These are phyloP conservation scores for Populus euphratica DNA, from an alignment of 345 rosid genomes.

Conservation along the genomic window DNA sequence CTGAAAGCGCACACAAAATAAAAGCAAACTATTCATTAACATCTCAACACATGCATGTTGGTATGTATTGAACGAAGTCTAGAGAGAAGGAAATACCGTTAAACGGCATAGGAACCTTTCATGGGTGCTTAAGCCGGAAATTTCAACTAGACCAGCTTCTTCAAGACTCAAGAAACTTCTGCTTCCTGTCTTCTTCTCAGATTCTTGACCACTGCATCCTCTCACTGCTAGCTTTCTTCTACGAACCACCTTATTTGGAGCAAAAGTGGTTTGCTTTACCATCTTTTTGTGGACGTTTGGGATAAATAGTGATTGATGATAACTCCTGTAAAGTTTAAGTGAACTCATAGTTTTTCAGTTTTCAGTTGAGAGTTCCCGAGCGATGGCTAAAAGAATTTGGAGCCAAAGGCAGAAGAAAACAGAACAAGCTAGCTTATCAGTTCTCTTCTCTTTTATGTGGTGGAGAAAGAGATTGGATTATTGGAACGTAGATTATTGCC, in stretches of 20 bases:
- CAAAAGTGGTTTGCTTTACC: slow-evolving; percentile 1
- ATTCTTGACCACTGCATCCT: slow-evolving; percentile 36
- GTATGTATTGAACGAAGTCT: background rate
- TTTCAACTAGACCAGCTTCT: slow-evolving; percentile 88
- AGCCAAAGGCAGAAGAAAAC: background rate
- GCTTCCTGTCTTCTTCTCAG: slow-evolving; percentile 35
- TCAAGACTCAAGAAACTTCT: slow-evolving; percentile 61
- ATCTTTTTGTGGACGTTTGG: slow-evolving; percentile 5
- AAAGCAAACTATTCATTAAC: no score
- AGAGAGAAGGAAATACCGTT: slow-evolving; percentile 45
- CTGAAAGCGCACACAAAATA: slow-evolving; percentile 24
- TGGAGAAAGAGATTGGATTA: no score
- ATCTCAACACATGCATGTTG: background rate
- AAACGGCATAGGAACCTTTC: slow-evolving; percentile 81
- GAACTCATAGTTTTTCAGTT: slow-evolving; percentile 18
- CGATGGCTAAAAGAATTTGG: background rate
- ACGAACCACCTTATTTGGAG: slow-evolving; percentile 1
- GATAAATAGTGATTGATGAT: slow-evolving; percentile 22
- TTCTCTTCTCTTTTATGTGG: no score
- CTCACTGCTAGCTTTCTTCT: slow-evolving; percentile 22
- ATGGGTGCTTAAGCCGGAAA: slow-evolving; percentile 72
- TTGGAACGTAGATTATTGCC: no score
- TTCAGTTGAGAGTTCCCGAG: background rate
- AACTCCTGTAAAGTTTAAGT: slow-evolving; percentile 16
- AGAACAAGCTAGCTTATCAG: no score